Conservation (phyloP, 1,284 basidiomycete species). For the Irpex sp. region DNA sequence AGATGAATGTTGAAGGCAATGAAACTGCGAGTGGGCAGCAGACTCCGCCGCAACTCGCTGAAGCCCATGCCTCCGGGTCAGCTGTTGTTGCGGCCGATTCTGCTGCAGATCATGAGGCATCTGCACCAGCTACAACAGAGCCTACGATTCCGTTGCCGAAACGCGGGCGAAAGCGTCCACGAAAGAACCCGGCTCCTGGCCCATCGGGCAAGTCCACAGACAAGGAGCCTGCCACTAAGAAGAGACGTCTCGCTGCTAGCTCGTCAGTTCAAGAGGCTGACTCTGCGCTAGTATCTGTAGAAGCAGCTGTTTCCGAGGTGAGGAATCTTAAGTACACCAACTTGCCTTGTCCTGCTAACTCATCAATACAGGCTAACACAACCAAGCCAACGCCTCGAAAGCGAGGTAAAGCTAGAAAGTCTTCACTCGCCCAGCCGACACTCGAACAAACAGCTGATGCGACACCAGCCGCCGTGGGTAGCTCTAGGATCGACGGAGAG, state of each 20-base stretch:
- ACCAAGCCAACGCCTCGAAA: not conserved
- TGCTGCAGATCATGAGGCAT: not conserved
- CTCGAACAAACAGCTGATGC: too few species aligned
- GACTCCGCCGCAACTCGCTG: not conserved
- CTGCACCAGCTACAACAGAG: not conserved
- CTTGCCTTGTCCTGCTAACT: not conserved
- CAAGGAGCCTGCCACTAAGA: constrained; percentile 5
- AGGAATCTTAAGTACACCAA: not conserved
- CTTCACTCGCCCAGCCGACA: too few species aligned
- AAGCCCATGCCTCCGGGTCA: not conserved
- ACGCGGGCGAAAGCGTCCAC: not conserved
- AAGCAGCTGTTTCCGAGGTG: not conserved
- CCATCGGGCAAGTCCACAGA: not conserved
- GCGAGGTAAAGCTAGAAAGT: not conserved
- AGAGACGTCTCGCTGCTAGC: not conserved
- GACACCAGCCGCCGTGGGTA: too few species aligned
- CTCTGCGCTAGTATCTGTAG: not conserved
- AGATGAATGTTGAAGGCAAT: not conserved
- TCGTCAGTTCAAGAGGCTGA: not conserved
- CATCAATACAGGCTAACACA: not conserved
- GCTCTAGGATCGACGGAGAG: not conserved
- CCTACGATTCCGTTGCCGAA: not conserved
- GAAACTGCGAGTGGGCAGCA: not conserved
- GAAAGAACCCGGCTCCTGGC: not conserved
- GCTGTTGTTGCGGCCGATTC: not conserved